phyloP scores from a whole-genome alignment of 2,329 filamentous ascomycete species.

The Aspergillus fischeri region DNA sequence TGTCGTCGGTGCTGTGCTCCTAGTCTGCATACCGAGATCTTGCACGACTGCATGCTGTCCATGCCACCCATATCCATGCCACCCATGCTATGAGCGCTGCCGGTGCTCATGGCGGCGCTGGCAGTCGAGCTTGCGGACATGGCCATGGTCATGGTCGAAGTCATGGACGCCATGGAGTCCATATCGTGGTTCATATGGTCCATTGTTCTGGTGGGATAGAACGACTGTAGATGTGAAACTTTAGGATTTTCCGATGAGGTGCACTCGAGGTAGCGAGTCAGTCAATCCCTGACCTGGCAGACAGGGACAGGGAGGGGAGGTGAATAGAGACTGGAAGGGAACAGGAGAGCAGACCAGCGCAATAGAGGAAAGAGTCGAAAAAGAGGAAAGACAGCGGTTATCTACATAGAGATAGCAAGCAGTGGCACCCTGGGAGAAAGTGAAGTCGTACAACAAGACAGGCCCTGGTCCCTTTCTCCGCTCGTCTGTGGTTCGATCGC shows the following conservation, averaged over 20 bases:
- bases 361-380: background rate
- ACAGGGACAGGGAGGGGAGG: background rate
- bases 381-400: background rate
- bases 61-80: slow-evolving; percentile 34
- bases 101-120: slow-evolving; percentile 5
- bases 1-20: background rate
- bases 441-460: background rate
- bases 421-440: background rate
- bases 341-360: background rate
- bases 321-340: background rate
- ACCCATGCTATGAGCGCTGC: background rate
- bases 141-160: slow-evolving; percentile 7
- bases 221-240: background rate
- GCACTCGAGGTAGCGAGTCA: background rate
- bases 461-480: background rate
- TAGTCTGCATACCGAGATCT: slow-evolving; percentile 21
- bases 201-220: slow-evolving; percentile 1
- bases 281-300: background rate
- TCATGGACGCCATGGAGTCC: slow-evolving; percentile 4
- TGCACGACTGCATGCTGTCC: slow-evolving; percentile 11
- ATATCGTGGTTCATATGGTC: background rate
- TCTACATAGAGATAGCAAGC: background rate
- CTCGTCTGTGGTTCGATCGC: background rate
- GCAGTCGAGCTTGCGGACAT: slow-evolving; percentile 5
- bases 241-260: background rate